These are phyloP conservation scores for Cucurbita ficifolia DNA, from an alignment of 306 rosid genomes.

Conservation along the genomic window DNA sequence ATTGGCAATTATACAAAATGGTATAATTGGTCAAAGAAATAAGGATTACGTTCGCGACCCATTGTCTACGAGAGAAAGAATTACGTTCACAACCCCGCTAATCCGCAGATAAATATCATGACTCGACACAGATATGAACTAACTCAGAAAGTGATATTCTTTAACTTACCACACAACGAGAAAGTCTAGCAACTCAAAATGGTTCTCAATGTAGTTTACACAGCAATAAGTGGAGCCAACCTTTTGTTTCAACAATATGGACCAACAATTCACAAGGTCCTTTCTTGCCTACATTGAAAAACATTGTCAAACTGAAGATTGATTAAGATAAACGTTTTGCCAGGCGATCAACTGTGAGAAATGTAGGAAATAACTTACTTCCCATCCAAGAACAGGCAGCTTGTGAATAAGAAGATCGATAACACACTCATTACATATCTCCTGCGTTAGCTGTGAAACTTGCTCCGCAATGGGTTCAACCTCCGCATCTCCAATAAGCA, in stretches of 20 bases:
- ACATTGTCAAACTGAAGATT: constrained; percentile 16
- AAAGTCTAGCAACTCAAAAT: constrained; percentile 61
- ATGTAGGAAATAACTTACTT: constrained; percentile 43
- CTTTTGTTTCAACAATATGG: constrained; percentile 71
- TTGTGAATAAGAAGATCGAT: constrained; percentile 63
- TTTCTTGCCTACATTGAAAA: constrained; percentile 69
- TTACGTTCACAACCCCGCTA: background rate
- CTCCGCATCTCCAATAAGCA: constrained; percentile 87
- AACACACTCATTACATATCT: constrained; percentile 76
- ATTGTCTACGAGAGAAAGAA: background rate
- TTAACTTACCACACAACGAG: constrained; percentile 76
- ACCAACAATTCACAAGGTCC: constrained; percentile 80
- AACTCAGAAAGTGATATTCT: background rate
- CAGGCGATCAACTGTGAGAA: background rate
- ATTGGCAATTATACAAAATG: background rate
- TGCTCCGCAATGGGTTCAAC: constrained; percentile 71
- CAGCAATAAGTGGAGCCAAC: constrained; percentile 53
- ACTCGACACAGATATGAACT: background rate
- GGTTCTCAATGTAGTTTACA: constrained; percentile 59
- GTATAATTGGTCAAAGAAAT: background rate
- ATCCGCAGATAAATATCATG: background rate
- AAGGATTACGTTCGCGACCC: too few relatives aligned
- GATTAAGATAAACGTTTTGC: constrained; percentile 8
- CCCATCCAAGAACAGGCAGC: constrained; percentile 80
- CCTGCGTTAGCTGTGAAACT: constrained; percentile 55